Percentiles rank a stretch among this genome's conserved stretches.
Evolutionary conservation across 805 yeast species (phyloP).

Genomic region (Pichia occidentalis): DNA sequence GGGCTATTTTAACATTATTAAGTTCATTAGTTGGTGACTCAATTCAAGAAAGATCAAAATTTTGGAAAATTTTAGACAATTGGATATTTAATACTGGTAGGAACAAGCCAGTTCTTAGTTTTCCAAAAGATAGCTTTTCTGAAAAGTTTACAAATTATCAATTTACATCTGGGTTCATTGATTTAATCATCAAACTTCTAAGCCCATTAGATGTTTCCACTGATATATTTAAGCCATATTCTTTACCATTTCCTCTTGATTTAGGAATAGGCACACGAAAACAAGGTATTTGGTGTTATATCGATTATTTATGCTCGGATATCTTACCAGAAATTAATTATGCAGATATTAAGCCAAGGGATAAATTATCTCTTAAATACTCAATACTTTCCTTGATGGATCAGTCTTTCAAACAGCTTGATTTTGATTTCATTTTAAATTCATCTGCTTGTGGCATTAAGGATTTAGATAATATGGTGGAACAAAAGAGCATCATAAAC

Average conservation of each 20-base stretch:
- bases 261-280: conserved; percentile 57
- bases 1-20: conserved; percentile 51
- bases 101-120: conserved; percentile 12
- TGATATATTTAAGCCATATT: conserved; percentile 33
- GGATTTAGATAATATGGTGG: conserved; percentile 43
- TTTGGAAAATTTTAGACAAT: conserved; percentile 67
- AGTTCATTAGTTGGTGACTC: conserved; percentile 48
- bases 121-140: conserved; percentile 32
- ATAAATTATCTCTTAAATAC: conserved; percentile 42
- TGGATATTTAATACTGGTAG: conserved; percentile 48
- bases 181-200: conserved; percentile 38
- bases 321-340: conserved; percentile 51
- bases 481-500: conserved; percentile 33
- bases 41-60: conserved; percentile 33
- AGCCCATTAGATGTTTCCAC: conserved; percentile 26
- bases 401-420: conserved; percentile 43
- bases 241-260: conserved; percentile 51
- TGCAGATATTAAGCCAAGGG: conserved; percentile 29
- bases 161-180: conserved; percentile 45
- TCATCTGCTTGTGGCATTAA: conserved; percentile 39
- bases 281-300: conserved; percentile 72
- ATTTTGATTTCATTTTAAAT: conserved; percentile 44
- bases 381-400: conserved; percentile 47
- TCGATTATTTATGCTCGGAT: conserved; percentile 64
- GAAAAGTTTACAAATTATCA: conserved; percentile 9